Conservation (phyloP, 148 eudicot genomes). For the Arbutus unedo region DNA sequence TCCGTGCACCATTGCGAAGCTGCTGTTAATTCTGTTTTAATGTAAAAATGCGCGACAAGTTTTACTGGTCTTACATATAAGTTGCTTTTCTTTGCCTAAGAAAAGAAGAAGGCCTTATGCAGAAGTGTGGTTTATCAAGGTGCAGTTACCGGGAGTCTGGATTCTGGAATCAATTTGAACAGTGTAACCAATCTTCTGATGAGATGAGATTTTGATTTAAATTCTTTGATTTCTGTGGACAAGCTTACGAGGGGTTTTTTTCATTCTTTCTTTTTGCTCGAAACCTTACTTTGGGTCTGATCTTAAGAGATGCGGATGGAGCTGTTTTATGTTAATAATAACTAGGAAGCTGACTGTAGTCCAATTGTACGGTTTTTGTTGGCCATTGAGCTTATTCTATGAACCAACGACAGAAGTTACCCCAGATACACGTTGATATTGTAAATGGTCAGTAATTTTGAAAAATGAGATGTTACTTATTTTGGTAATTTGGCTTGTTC, state of each 20-base stretch:
- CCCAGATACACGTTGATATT: no score
- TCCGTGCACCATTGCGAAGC: background rate
- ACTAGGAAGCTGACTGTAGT: background rate
- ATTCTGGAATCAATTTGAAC: background rate
- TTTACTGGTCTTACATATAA: background rate
- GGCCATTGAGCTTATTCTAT: background rate
- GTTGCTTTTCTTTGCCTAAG: background rate
- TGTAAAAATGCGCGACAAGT: background rate
- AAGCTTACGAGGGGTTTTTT: background rate
- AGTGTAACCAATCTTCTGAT: background rate
- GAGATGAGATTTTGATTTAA: background rate
- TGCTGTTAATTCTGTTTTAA: constrained; percentile 3
- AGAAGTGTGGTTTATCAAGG: background rate
- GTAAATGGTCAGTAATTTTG: background rate
- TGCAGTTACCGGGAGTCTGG: no score
- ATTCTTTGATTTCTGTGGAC: background rate
- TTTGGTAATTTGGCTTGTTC: background rate
- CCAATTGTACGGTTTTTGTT: background rate
- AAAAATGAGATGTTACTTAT: background rate
- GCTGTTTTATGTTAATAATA: background rate
- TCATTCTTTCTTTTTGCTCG: background rate
- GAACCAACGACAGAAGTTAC: background rate
- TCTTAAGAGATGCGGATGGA: background rate
- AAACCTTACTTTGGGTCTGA: background rate
- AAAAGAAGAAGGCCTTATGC: background rate